A percentile compares a stretch with the other conserved stretches of the same genome.
phyloP scores from a whole-genome alignment of 257 asterid genomes.

The Solanum chmielewskii region DNA sequence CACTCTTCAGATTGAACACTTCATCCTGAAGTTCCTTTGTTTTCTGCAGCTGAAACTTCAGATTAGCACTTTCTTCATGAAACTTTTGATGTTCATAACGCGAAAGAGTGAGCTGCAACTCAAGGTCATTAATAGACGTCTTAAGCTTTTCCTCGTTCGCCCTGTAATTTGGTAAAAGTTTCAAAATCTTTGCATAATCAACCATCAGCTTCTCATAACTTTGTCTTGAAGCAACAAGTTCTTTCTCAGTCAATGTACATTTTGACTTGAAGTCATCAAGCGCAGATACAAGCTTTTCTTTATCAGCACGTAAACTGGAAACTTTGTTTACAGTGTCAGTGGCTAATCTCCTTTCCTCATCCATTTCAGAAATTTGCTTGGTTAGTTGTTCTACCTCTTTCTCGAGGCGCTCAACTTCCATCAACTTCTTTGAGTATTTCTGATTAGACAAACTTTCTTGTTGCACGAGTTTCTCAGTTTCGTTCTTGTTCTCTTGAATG shows the following conservation, averaged over 20 bases:
- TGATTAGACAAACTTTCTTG: constrained; percentile 17
- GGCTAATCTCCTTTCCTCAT: constrained; percentile 26
- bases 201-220: constrained; percentile 18
- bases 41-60: constrained; percentile 49
- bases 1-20: constrained; percentile 28
- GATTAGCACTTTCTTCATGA: constrained; percentile 27
- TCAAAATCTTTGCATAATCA: constrained; percentile 41
- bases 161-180: constrained; percentile 34
- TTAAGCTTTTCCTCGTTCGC: constrained; percentile 54
- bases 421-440: constrained; percentile 14
- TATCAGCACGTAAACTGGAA: constrained; percentile 33
- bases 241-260: constrained; percentile 18
- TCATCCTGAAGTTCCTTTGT: constrained; percentile 40
- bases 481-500: constrained; percentile 23
- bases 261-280: constrained; percentile 27
- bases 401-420: constrained; percentile 22
- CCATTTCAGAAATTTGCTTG: constrained; percentile 15
- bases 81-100: constrained; percentile 59
- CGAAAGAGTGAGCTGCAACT: constrained; percentile 59
- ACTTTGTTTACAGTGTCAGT: constrained; percentile 22
- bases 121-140: constrained; percentile 50
- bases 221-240: constrained; percentile 27
- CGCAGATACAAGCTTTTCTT: constrained; percentile 26
- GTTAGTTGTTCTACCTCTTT: constrained; percentile 28
- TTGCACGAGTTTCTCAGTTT: constrained; percentile 23